Base-by-base conservation (phyloP, 2,329 filamentous ascomycete species). In the Epichloe hybrida region DNA sequence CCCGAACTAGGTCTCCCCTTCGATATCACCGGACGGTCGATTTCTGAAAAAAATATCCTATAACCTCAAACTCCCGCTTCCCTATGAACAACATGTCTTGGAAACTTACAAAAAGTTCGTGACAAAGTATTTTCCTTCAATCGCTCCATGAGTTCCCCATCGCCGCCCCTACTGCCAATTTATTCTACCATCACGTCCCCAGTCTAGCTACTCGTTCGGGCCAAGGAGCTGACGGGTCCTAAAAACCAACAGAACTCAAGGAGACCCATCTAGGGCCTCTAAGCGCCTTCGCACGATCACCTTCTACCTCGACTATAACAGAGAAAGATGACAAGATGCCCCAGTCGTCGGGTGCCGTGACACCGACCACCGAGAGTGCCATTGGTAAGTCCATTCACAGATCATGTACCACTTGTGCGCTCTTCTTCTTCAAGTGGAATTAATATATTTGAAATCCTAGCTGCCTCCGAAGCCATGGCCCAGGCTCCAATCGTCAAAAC, bases 261-360 rank as follows among this genome's bases (percentile, higher is more conserved):
- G 91, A 97, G 72, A 97, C 91, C 66, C 93, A 97, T 74, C 75
- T 97, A 65, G 88, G 88, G 56, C 88, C 90, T 62, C 77, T 95
- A 61, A 89, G 85, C 70, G 85, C 86, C 58, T 95, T 95, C 71
- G 89, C 89, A 58, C 86, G 91, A 62, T 93, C 89, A 46, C 89
- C 91, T 35, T 95, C 91, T 43, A 91, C 90, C 49, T 91, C 89
- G 11, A 95, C 90, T 59, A 89, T 96, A 66, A 87, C 75, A 58
- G 75, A 80, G 54, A 79, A 81, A 63, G 76, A 83, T 52, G 79
- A 81, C 52, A 81, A 83, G 66, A 68, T 59, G 49, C 65, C 70
- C 50, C 58, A 70, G 55, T 74, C 73, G 57, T 69, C 75, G n/a
- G 75, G 74, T 55, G 72, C 77, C 38, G 71, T 76, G 45, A 79